phyloP scores from a whole-genome alignment of 257 asterid species.

The Nicotiana tomentosiformis region DNA sequence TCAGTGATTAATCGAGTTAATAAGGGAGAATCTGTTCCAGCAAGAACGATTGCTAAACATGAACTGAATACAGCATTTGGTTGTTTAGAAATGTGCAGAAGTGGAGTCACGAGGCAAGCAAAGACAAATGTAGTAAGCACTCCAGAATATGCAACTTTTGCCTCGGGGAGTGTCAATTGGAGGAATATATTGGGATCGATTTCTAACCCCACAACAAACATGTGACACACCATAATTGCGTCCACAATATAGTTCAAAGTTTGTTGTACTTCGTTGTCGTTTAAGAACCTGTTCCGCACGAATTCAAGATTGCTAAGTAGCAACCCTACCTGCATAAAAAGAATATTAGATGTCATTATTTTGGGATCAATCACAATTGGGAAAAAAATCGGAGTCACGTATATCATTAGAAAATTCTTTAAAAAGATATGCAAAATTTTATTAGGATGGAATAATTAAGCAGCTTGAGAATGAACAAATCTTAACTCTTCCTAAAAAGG shows the following conservation, averaged over 20 bases:
- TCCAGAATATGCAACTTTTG: slow-evolving; percentile 69
- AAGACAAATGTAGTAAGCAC: slow-evolving; percentile 55
- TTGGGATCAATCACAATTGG: neutral
- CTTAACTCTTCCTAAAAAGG: too few species aligned
- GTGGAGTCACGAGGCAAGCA: slow-evolving; percentile 48
- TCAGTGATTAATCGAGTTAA: slow-evolving; percentile 67
- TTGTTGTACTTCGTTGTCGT: slow-evolving; percentile 35
- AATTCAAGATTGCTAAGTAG: slow-evolving; percentile 52
- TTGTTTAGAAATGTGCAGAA: slow-evolving; percentile 28
- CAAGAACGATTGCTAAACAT: slow-evolving; percentile 50
- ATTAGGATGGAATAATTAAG: neutral
- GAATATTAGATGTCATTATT: neutral
- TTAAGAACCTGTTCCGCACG: slow-evolving; percentile 26
- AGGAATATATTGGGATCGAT: slow-evolving; percentile 74
- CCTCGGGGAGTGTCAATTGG: slow-evolving; percentile 57
- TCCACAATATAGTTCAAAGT: slow-evolving; percentile 67
- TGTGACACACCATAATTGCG: slow-evolving; percentile 79
- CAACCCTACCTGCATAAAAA: slow-evolving; percentile 62
- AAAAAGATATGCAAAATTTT: too few species aligned
- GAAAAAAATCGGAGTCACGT: neutral
- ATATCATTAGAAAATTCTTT: neutral
- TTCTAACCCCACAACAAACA: slow-evolving; percentile 84
- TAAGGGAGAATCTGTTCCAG: slow-evolving; percentile 66
- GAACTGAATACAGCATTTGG: slow-evolving; percentile 45
- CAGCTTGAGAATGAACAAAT: too few species aligned